Base-by-base conservation (phyloP, 2,329 filamentous ascomycete genomes). In the Lachnellula subtilissima region DNA sequence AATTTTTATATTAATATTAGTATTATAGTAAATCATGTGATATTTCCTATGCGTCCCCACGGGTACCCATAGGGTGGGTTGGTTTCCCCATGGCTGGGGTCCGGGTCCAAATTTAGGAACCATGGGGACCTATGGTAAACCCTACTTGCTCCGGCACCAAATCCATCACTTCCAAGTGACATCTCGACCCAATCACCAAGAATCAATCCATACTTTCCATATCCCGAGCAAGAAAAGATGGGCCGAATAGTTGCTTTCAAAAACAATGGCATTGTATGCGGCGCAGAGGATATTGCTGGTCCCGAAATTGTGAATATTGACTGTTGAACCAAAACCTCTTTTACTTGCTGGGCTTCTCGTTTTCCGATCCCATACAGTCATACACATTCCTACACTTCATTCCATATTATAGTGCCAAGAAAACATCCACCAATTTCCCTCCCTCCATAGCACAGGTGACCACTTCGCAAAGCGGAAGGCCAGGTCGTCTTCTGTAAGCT, bases 361-460 rank as follows among this genome's bases (percentile, higher is more conserved):
- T 84, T 83, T 77, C 83, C 2, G 19, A 19, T 19, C 83, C 86
- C 19, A 87, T 82, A 17, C 81, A 84, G 69, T 88, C 85, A 64
- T 82, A 87, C 1, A 87, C 78, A 14, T 87, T 75, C 40, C 82
- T 85, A 76, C 87, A 83, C 63, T 83, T 86, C 78, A 86, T 86
- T 14, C 85, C 77, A 57, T 82, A 85, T 32, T 83, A 78, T 32
- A 87, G 82, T 61, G 82, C 85, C n/a, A 88, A 74, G 43, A n/a
- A 37, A 36, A 2, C 57, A 63, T 1, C 56, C 49, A 12, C 55
- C 55, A 3, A 57, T 51, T n/a, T 65, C 57, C 8, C 55, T 58
- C 84, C 84, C 55, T 58, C 84, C 84, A 87, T 50, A 87, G 77
- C 64, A 86, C 84, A 2, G 83, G 82, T 37, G 87, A 72, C 2